A percentile compares a stretch with the other conserved stretches of the same genome.
Evolutionary conservation across 2,329 filamentous ascomycete genomes (phyloP).

Genomic region (Clonostachys sp.): DNA sequence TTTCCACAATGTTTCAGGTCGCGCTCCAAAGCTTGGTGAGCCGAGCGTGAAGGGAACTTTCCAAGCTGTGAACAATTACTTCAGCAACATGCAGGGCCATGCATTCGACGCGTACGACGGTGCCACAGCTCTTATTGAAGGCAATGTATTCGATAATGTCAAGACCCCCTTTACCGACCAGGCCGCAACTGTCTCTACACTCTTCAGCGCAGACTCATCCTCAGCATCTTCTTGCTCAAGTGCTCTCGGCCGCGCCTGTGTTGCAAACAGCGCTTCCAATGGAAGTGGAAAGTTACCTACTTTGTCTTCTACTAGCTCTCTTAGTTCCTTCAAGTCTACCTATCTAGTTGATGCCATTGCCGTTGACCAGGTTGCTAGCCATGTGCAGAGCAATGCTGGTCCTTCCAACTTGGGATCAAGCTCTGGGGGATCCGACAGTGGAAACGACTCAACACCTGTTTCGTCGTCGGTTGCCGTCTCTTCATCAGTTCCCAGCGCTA

Average conservation of each 20-base stretch:
- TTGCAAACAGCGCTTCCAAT: background rate
- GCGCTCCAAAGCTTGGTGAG: conserved; percentile 51
- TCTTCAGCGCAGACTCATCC: conserved; percentile 5
- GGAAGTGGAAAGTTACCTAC: conserved; percentile 12
- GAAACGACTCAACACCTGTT: background rate
- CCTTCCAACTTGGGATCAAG: conserved; percentile 14
- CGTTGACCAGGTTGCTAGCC: conserved; percentile 12
- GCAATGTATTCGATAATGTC: conserved; percentile 54
- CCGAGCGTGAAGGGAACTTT: conserved; percentile 48
- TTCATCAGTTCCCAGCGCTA: too few relatives aligned
- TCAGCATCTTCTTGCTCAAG: conserved; percentile 5
- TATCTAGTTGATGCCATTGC: conserved; percentile 15
- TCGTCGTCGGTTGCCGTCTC: too few relatives aligned
- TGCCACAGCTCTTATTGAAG: conserved; percentile 46
- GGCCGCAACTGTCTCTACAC: conserved; percentile 1
- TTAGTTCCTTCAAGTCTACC: conserved; percentile 8
- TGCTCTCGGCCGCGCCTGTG: conserved; percentile 1
- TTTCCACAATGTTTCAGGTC: conserved; percentile 52
- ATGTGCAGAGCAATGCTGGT: conserved; percentile 13
- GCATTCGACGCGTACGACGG: conserved; percentile 47
- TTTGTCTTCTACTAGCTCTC: conserved; percentile 9
- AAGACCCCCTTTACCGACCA: conserved; percentile 21
- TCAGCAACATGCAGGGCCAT: conserved; percentile 49
- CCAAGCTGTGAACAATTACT: conserved; percentile 61
- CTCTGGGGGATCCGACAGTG: too few relatives aligned